A percentile compares a stretch with the other conserved stretches of the same genome.
These are phyloP conservation scores for Suillus decipiens DNA, from an alignment of 768 basidiomycete genomes.

Conservation along the genomic window DNA sequence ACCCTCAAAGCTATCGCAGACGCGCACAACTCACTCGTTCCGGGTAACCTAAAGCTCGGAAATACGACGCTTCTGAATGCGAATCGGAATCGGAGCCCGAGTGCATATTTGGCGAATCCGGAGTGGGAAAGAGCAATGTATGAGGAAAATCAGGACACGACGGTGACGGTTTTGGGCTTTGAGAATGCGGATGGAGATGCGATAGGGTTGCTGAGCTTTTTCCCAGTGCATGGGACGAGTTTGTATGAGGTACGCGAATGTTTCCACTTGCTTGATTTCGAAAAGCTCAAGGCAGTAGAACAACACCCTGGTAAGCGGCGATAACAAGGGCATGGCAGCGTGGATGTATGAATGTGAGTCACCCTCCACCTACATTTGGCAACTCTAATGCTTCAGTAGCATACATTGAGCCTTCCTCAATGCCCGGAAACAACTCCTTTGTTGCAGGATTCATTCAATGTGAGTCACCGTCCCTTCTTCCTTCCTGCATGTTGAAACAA, in stretches of 20 bases:
- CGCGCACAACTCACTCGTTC: conserved; percentile 62
- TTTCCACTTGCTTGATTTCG: neutral
- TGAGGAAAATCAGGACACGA: conserved; percentile 73
- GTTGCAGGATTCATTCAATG: conserved; percentile 78
- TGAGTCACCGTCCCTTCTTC: conserved; percentile 33
- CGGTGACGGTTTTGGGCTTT: conserved; percentile 67
- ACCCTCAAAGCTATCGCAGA: conserved; percentile 68
- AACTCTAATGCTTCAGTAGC: conserved; percentile 37
- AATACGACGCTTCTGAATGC: conserved; percentile 69
- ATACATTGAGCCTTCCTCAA: conserved; percentile 58
- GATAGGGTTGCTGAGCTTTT: conserved; percentile 72
- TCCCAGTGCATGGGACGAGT: conserved; percentile 79
- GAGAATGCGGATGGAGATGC: conserved; percentile 58
- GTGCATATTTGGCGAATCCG: conserved; percentile 77
- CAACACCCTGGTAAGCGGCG: conserved; percentile 77
- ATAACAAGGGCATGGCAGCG: conserved; percentile 88
- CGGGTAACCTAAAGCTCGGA: conserved; percentile 62
- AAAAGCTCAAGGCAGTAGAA: conserved; percentile 46
- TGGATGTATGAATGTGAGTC: conserved; percentile 69
- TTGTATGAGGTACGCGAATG: conserved; percentile 58
- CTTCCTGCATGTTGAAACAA: conserved; percentile 11
- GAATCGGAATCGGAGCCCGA: conserved; percentile 75
- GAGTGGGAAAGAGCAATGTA: conserved; percentile 66
- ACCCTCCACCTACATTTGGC: conserved; percentile 2
- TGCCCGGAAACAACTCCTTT: conserved; percentile 72